Base-by-base conservation (phyloP, 2,329 filamentous ascomycete species). In the Rhynchosporium graminicola region DNA sequence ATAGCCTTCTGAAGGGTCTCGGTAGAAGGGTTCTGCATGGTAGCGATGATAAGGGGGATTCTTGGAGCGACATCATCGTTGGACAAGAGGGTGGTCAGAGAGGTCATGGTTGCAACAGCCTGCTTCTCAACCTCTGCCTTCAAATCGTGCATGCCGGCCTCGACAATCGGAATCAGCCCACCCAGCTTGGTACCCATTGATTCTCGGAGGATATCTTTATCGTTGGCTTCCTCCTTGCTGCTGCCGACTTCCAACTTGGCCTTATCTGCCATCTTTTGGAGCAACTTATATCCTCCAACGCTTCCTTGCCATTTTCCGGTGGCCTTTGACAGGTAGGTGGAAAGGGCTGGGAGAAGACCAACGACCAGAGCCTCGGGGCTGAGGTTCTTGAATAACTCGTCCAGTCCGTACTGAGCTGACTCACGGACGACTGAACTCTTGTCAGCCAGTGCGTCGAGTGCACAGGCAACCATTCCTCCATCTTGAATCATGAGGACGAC, bases 301-400 rank as follows among this genome's bases (percentile, higher is more conserved):
- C 91, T 91, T 64, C 95, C 95, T 79, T 99, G 95, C 95, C 95
- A 99, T 79, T 99, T 99, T 68, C 91, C 93, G 15, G 92, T 90
- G 73, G 86, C 87, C 78, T 92, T 96, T 74, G 82, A 81, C 36
- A 99, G 82, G 75, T 98, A 98, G 58, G 82, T 78, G 65, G 82
- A 78, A 46, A 99, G 80, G 15, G 86, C 83, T 2, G 95, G 92
- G 57, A 99, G 80, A 47, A 99, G 83, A 26, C 90, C 93, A 66
- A 86, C 84, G 58, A 96, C 89, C 72, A 96, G 85, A 56, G 91
- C 87, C 80, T 98, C 95, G 61, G 92, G 80, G 73, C 85, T 87
- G 66, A 99, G 80, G 73, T 89, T 86, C 68, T 83, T 82, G 76
- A 97, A 96, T 29, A 98, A 82, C 29, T 91, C 89, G 75, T 99